Percentiles rank a stretch among this genome's conserved stretches.
Evolutionary conservation across 192 early-diverging fungal genomes (phyloP).

Genomic region (Umbelopsis ramanniana): DNA sequence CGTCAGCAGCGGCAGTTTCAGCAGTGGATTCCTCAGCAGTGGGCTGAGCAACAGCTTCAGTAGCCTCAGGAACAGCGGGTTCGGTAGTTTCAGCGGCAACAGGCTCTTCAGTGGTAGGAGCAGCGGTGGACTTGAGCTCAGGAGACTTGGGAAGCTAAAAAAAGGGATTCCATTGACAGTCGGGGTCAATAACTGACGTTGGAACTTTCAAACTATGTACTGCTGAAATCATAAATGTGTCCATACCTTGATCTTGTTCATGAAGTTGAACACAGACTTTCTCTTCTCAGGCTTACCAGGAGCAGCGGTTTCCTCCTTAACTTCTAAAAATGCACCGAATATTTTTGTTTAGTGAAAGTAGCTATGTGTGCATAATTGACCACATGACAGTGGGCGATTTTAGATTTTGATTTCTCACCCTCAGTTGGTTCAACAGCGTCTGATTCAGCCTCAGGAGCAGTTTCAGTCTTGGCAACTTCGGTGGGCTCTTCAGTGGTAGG

Average conservation of each 20-base stretch:
- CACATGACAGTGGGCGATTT: constrained; percentile 8
- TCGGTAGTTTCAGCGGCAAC: background rate
- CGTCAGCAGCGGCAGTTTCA: constrained; percentile 10
- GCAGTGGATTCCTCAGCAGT: background rate
- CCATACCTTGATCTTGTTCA: constrained; percentile 18
- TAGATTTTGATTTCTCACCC: constrained; percentile 7
- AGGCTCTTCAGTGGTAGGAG: background rate
- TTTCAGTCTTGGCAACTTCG: constrained; percentile 21
- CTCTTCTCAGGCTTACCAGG: constrained; percentile 12
- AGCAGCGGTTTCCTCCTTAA: background rate
- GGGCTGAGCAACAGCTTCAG: constrained; percentile 8
- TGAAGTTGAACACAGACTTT: constrained; percentile 16
- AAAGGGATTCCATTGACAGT: background rate
- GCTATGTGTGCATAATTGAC: background rate
- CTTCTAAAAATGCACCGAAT: background rate
- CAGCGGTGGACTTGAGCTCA: constrained; percentile 3
- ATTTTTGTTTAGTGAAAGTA: background rate
- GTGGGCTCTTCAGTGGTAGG: constrained; percentile 13
- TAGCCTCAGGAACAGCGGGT: background rate
- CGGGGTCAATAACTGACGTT: background rate
- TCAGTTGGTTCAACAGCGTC: constrained; percentile 5
- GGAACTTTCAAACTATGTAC: background rate
- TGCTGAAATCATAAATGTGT: background rate
- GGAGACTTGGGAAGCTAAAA: constrained; percentile 20
- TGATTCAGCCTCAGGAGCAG: constrained; percentile 6